Percentiles rank a stretch among this genome's conserved stretches.
phyloP scores from a whole-genome alignment of 208 protist genomes.

The Novymonas esmeraldas region DNA sequence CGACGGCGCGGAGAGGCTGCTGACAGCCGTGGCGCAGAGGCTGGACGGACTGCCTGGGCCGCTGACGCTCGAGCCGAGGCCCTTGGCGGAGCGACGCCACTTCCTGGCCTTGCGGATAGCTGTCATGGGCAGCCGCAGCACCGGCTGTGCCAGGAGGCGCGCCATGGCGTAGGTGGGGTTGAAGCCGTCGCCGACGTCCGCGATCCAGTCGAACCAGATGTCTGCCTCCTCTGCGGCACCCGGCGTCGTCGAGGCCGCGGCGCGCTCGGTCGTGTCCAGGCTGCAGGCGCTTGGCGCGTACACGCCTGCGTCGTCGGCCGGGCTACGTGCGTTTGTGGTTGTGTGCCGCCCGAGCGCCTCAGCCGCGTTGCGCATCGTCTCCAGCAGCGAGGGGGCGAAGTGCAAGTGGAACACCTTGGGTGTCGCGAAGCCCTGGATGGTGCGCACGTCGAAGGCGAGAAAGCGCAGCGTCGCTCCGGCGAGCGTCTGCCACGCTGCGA shows the following conservation, averaged over 20 bases:
- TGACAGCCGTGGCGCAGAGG: neutral
- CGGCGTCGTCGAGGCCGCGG: neutral
- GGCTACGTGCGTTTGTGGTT: neutral
- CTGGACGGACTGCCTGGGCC: neutral
- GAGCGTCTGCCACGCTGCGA: conserved; percentile 62
- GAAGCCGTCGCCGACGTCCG: conserved; percentile 87
- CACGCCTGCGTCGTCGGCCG: neutral
- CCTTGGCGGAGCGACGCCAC: neutral
- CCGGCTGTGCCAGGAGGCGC: conserved; percentile 66
- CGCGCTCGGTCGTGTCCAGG: neutral
- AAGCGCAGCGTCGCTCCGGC: conserved; percentile 59
- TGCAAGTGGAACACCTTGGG: conserved; percentile 71
- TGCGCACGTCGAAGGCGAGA: conserved; percentile 76
- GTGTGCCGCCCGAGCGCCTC: neutral
- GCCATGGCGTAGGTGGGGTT: conserved; percentile 88
- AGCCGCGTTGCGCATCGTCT: conserved; percentile 4
- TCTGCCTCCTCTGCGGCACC: conserved; percentile 24
- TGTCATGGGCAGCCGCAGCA: conserved; percentile 28
- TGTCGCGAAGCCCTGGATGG: conserved; percentile 37
- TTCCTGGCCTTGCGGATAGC: neutral
- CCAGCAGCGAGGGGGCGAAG: conserved; percentile 32
- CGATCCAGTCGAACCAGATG: conserved; percentile 89
- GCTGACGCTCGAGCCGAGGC: neutral
- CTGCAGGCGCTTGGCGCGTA: neutral
- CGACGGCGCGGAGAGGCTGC: conserved; percentile 1